Evolutionary conservation across 305 asterid genomes (phyloP), one percentile per base, ranked within the genome.

Genomic region (Salvia sclarea): DNA sequence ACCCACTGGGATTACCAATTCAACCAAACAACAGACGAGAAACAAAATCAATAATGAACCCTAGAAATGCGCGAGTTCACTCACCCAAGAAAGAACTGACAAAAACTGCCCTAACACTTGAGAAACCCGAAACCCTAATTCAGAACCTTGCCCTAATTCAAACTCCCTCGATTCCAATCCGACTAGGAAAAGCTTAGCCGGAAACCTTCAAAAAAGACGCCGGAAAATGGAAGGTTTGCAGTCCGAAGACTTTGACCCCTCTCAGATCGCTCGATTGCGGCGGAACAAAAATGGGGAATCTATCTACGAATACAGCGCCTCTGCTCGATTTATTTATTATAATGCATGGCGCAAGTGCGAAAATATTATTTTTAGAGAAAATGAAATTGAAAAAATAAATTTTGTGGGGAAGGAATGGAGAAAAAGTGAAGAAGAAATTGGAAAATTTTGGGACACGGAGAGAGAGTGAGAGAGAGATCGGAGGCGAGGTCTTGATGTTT

Each of bases 181-280:
- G 63, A 11, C 69, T n/a, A 62, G 21, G 50, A 40, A 78, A 37
- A 73, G 22, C 80, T 61, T 18, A 58, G 57, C 48, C 49, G 64
- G 76, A 70, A 82, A 43, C 55, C 10, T 35, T 53, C 28, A 75
- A 50, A 14, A 44, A 35, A 77, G 22, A 50, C 33, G 55, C 75
- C 80, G 68, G 79, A 41, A 77, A 61, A 61, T 58, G 67, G 70
- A 64, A 47, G 45, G 72, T 60, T 38, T 65, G 78, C 78, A 54
- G 68, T 33, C 62, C 55, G 79, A 65, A 66, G 77, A 75, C 76
- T 74, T 75, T 62, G 72, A 76, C 80, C 81, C 69, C 83, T 65
- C 80, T 75, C 88, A 72, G 87, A 84, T 83, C 86, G 83, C 73
- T 73, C 69, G 75, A 68, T 71, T 78, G 80, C 82, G 82, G 85